Conservation (phyloP, 345 rosid species). For the Syzygium aqueum region DNA sequence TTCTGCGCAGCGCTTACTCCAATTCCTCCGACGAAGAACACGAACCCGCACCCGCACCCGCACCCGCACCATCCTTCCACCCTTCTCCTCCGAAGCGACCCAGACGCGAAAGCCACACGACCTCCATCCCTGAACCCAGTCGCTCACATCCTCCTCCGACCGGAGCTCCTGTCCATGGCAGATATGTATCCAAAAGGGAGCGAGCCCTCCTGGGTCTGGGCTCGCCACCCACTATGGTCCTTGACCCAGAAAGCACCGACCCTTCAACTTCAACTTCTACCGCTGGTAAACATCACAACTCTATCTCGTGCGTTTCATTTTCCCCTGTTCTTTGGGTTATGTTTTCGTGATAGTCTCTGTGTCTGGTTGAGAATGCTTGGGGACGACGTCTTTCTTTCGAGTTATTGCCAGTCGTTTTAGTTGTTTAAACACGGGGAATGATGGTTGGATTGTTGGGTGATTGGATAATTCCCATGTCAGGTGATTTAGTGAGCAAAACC, state of each 20-base stretch:
- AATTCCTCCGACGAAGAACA: conserved; percentile 34
- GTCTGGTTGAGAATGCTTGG: not conserved
- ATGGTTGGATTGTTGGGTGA: not conserved
- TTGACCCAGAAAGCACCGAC: not conserved
- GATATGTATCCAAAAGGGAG: conserved; percentile 72
- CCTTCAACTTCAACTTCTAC: conserved; percentile 8
- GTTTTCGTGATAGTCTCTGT: not conserved
- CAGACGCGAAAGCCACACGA: conserved; percentile 4
- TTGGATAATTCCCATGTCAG: not conserved
- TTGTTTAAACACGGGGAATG: not conserved
- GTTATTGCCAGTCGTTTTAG: not conserved
- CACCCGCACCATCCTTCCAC: not conserved
- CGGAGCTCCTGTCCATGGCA: conserved; percentile 44
- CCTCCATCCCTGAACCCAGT: not conserved
- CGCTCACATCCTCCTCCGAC: not conserved
- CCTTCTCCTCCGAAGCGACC: conserved; percentile 9
- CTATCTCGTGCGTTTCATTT: not conserved
- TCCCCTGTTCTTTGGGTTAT: not conserved
- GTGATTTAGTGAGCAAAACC: not conserved
- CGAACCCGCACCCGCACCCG: not conserved
- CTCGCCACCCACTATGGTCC: not conserved
- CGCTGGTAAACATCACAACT: conserved; percentile 19
- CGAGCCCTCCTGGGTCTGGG: conserved; percentile 21
- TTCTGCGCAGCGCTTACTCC: conserved; percentile 41
- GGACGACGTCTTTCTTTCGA: not conserved